A percentile compares a stretch with the other conserved stretches of the same genome.
Conservation (phyloP, 192 early-diverging fungal species). For the Umbelopsis isabellina region DNA sequence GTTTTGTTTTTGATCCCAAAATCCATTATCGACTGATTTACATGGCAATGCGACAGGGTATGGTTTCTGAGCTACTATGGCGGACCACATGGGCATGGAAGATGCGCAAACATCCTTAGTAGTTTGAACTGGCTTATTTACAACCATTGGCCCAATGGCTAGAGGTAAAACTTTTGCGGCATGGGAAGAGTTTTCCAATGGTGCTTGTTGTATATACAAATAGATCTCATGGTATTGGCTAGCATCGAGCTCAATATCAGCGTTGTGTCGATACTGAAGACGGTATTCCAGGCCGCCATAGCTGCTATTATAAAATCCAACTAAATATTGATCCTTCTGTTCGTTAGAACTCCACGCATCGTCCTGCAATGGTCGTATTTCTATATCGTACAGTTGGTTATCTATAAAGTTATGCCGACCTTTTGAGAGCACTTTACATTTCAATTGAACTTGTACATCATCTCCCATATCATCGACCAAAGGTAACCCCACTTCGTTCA, state of each 20-base stretch:
- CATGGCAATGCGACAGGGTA: neutral
- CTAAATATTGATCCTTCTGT: neutral
- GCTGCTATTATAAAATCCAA: conserved; percentile 7
- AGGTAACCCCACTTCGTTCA: conserved; percentile 42
- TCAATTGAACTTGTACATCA: conserved; percentile 24
- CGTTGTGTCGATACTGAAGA: neutral
- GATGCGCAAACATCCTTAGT: neutral
- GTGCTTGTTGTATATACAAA: conserved; percentile 11
- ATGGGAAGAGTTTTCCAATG: neutral
- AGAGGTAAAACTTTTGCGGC: conserved; percentile 5
- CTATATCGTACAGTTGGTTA: neutral
- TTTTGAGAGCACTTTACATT: conserved; percentile 19
- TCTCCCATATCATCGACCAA: conserved; percentile 28
- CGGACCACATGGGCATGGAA: neutral
- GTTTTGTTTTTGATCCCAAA: conserved; percentile 8
- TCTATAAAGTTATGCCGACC: neutral
- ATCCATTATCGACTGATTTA: neutral
- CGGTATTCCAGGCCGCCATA: conserved; percentile 14
- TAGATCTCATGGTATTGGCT: neutral
- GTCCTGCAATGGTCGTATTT: conserved; percentile 19
- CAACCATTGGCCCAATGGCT: conserved; percentile 3
- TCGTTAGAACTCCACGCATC: conserved; percentile 15
- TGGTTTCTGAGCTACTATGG: neutral
- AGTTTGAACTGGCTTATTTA: neutral
- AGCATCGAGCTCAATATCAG: neutral